Percentiles rank a stretch among this genome's conserved stretches.
phyloP scores from a whole-genome alignment of 192 early-diverging fungal species.

The Gryganskiella cystojenkinii region DNA sequence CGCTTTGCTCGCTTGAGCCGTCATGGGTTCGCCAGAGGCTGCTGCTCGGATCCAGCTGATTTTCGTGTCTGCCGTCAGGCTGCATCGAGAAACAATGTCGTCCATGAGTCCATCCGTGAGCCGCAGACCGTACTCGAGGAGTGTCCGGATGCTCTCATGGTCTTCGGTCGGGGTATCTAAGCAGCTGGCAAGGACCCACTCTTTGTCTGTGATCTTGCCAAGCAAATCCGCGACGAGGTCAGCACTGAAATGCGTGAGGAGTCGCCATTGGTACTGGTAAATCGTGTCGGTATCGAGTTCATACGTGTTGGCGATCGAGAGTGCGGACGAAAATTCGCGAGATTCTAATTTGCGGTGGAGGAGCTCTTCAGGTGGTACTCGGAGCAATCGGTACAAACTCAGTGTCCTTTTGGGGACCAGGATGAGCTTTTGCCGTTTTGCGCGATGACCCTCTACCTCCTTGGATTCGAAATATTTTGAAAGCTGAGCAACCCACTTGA shows the following conservation, averaged over 20 bases:
- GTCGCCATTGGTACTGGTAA: conserved; percentile 70
- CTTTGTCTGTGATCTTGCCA: conserved; percentile 62
- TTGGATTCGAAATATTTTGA: conserved; percentile 25
- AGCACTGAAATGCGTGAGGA: conserved; percentile 20
- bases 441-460: conserved; percentile 4
- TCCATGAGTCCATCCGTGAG: conserved; percentile 58
- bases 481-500: conserved; percentile 40
- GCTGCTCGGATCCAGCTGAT: conserved; percentile 36
- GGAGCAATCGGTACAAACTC: conserved; percentile 48
- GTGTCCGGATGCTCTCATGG: conserved; percentile 35
- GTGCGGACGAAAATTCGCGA: conserved; percentile 65
- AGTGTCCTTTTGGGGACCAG: conserved; percentile 43
- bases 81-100: conserved; percentile 52
- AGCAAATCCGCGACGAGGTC: conserved; percentile 53
- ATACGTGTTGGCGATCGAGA: conserved; percentile 62
- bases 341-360: conserved; percentile 61
- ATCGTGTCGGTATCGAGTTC: conserved; percentile 67
- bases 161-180: conserved; percentile 52
- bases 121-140: conserved; percentile 65
- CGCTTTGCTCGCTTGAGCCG: background rate
- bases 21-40: conserved; percentile 20
- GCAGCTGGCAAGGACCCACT: conserved; percentile 69
- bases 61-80: conserved; percentile 17
- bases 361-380: conserved; percentile 61
- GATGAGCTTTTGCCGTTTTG: conserved; percentile 49